Evolutionary conservation across 1,284 basidiomycete genomes (phyloP).

Genomic region (Lentinus polychrous): DNA sequence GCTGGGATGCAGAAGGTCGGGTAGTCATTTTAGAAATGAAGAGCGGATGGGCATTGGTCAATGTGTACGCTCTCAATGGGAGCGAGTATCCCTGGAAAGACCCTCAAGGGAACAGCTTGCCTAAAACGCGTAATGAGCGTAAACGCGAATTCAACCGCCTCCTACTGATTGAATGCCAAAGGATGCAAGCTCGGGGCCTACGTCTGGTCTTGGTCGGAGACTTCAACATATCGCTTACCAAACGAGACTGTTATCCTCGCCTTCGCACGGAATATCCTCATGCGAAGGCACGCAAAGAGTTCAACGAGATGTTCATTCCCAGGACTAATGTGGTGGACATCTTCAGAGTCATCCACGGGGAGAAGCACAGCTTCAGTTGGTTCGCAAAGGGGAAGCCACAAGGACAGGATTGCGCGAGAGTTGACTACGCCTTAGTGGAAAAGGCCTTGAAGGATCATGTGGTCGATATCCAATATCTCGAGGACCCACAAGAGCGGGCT

Average conservation of each 20-base stretch:
- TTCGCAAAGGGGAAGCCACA: slow-evolving; percentile 23
- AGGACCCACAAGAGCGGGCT: slow-evolving; percentile 18
- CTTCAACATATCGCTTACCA: slow-evolving; percentile 21
- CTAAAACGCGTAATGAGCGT: slow-evolving; percentile 23
- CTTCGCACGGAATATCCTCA: slow-evolving; percentile 21
- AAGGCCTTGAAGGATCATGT: slow-evolving; percentile 13
- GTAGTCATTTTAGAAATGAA: slow-evolving; percentile 22
- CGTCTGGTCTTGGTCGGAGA: slow-evolving; percentile 21
- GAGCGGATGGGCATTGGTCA: slow-evolving; percentile 21
- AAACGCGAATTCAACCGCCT: slow-evolving; percentile 24
- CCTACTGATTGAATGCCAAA: slow-evolving; percentile 17
- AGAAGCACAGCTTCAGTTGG: slow-evolving; percentile 21
- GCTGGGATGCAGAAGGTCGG: slow-evolving; percentile 22
- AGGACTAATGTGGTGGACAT: background rate
- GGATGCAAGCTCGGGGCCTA: slow-evolving; percentile 18
- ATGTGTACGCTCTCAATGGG: slow-evolving; percentile 23
- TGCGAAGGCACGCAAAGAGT: slow-evolving; percentile 18
- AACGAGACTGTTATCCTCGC: slow-evolving; percentile 18
- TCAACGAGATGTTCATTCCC: slow-evolving; percentile 16
- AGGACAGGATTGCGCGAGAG: slow-evolving; percentile 19
- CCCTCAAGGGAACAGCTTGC: slow-evolving; percentile 13
- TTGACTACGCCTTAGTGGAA: slow-evolving; percentile 22
- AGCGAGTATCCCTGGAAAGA: slow-evolving; percentile 24
- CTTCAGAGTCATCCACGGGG: background rate
- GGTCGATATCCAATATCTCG: slow-evolving; percentile 16